These are phyloP conservation scores for Pseudozyma sp. DNA, from an alignment of 1,284 basidiomycete species.

Conservation along the genomic window DNA sequence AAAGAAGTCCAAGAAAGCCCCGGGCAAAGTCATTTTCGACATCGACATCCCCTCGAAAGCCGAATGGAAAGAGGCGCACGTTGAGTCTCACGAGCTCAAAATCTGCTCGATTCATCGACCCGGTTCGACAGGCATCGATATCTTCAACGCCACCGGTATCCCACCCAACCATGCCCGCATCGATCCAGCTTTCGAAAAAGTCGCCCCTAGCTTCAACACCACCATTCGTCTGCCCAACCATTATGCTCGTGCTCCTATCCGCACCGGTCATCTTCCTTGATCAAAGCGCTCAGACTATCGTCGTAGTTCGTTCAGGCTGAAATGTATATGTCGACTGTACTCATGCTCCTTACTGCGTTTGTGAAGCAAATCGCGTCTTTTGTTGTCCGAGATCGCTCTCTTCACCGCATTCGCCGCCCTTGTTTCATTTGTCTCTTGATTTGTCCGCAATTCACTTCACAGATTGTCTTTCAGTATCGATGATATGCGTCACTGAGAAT, in stretches of 20 bases:
- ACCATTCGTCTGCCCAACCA: conserved; percentile 19
- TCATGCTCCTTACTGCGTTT: too few relatives aligned
- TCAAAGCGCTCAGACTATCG: not conserved
- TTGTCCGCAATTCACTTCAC: too few relatives aligned
- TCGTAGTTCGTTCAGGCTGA: too few relatives aligned
- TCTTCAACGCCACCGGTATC: conserved; percentile 35
- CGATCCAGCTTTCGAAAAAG: conserved; percentile 15
- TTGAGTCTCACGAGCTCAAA: conserved; percentile 16
- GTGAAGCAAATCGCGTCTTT: too few relatives aligned
- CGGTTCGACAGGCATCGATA: conserved; percentile 19
- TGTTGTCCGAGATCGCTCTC: too few relatives aligned
- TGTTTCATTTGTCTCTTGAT: too few relatives aligned
- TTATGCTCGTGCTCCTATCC: conserved; percentile 27
- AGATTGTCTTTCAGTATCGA: too few relatives aligned
- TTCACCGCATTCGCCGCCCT: too few relatives aligned
- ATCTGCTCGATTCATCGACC: conserved; percentile 19
- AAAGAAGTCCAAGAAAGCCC: conserved; percentile 8
- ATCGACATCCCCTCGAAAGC: conserved; percentile 17
- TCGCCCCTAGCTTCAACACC: conserved; percentile 30
- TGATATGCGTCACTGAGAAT: too few relatives aligned
- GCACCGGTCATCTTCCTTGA: conserved; percentile 22
- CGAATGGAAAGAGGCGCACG: conserved; percentile 18
- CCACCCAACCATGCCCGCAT: conserved; percentile 30
- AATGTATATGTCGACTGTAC: too few relatives aligned
- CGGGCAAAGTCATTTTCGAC: conserved; percentile 17